phyloP scores from a whole-genome alignment of 139 green algal genomes.

The Picochlorum sp. region DNA sequence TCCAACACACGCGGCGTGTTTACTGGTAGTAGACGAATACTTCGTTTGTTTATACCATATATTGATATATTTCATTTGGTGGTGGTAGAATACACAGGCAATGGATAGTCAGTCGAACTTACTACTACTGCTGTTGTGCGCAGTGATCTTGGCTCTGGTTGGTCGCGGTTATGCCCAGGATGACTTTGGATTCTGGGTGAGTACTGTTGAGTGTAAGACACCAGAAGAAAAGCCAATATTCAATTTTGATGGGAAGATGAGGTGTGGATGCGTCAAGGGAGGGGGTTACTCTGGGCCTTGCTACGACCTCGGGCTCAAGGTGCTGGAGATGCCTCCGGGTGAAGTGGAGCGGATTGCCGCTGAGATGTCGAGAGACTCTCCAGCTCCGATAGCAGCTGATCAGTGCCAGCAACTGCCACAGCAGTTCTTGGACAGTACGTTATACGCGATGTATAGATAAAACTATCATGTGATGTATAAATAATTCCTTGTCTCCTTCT shows the following conservation, averaged over 20 bases:
- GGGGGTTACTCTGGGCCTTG: not conserved
- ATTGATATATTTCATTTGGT: too few species aligned
- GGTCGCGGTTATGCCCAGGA: not conserved
- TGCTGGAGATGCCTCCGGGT: not conserved
- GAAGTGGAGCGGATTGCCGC: not conserved
- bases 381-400: not conserved
- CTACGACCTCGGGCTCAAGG: slow-evolving; percentile 1
- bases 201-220: not conserved
- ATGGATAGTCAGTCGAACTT: too few species aligned
- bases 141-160: not conserved
- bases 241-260: slow-evolving; percentile 3
- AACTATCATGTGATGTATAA: not conserved
- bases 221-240: not conserved
- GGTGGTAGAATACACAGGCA: too few species aligned
- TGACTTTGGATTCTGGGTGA: not conserved
- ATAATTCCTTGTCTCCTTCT: not conserved
- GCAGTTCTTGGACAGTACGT: slow-evolving; percentile 1
- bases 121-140: not conserved
- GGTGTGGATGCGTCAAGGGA: not conserved
- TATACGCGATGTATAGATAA: not conserved
- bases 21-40: too few species aligned
- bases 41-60: too few species aligned
- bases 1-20: too few species aligned
- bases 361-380: not conserved
- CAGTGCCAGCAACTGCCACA: not conserved